These are phyloP conservation scores for Kodamaea ohmeri DNA, from an alignment of 1,139 yeast genomes.

Conservation along the genomic window DNA sequence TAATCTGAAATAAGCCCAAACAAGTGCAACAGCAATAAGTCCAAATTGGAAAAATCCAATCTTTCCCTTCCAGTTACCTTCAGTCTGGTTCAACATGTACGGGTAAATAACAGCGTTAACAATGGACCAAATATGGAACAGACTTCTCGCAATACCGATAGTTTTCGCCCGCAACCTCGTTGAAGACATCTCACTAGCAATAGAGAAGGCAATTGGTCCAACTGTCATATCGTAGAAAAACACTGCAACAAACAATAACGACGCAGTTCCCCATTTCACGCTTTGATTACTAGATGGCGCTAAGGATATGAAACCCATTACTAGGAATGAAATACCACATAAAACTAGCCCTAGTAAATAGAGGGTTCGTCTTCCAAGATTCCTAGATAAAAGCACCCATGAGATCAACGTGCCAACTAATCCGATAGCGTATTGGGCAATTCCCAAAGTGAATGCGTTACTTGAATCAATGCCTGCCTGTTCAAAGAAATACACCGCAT, in stretches of 20 bases:
- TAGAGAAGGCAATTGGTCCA: slow-evolving; percentile 58
- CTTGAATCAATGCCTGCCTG: slow-evolving; percentile 48
- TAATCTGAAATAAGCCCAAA: slow-evolving; percentile 52
- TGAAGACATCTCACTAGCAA: slow-evolving; percentile 58
- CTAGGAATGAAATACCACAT: too few relatives aligned
- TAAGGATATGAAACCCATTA: too few relatives aligned
- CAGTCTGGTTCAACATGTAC: slow-evolving; percentile 56
- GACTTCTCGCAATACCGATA: slow-evolving; percentile 52
- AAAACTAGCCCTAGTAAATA: too few relatives aligned
- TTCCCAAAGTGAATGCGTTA: slow-evolving; percentile 44
- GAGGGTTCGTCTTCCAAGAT: slow-evolving; percentile 54
- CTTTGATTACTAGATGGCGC: too few relatives aligned
- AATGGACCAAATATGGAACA: slow-evolving; percentile 45
- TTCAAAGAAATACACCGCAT: slow-evolving; percentile 51
- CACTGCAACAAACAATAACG: slow-evolving; percentile 45
- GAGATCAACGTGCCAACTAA: slow-evolving; percentile 50
- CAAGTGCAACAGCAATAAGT: slow-evolving; percentile 33
- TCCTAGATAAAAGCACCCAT: slow-evolving; percentile 47
- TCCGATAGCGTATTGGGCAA: slow-evolving; percentile 48
- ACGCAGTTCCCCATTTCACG: slow-evolving; percentile 48
- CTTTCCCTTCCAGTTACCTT: slow-evolving; percentile 58
- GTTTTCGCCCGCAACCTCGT: slow-evolving; percentile 54
- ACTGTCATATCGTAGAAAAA: slow-evolving; percentile 51
- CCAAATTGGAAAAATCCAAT: slow-evolving; percentile 60
- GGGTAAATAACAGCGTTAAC: slow-evolving; percentile 48